phyloP scores from a whole-genome alignment of 257 asterid species.

The Solanum chiquidenum region DNA sequence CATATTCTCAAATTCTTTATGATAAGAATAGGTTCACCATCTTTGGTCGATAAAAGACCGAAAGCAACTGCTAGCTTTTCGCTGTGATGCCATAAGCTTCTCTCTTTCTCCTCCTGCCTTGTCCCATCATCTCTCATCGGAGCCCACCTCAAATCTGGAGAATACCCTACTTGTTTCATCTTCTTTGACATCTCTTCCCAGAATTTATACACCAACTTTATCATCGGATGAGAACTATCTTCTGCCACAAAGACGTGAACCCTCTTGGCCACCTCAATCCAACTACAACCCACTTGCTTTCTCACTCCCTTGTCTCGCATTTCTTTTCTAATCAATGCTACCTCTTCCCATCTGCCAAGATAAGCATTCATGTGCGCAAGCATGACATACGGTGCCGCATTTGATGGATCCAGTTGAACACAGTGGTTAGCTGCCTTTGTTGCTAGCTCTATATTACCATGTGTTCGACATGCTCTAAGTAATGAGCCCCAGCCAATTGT shows the following conservation, averaged over 20 bases:
- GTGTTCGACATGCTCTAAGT: constrained; percentile 55
- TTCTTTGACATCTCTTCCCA: constrained; percentile 54
- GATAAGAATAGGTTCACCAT: constrained; percentile 29
- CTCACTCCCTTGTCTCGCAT: constrained; percentile 37
- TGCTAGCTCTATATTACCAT: constrained; percentile 44
- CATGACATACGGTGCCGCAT: constrained; percentile 60
- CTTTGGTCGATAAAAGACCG: constrained; percentile 34
- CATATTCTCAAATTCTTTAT: constrained; percentile 67
- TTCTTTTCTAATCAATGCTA: constrained; percentile 33
- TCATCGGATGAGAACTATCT: constrained; percentile 54
- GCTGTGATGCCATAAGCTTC: constrained; percentile 40
- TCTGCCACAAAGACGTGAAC: constrained; percentile 66
- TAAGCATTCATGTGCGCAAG: constrained; percentile 46
- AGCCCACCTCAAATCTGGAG: constrained; percentile 34
- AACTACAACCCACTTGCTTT: constrained; percentile 64
- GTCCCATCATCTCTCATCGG: constrained; percentile 25
- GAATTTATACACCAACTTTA: constrained; percentile 30
- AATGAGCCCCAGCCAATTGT: constrained; percentile 55
- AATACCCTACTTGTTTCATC: constrained; percentile 43
- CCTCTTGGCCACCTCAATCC: constrained; percentile 52
- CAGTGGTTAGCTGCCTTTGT: constrained; percentile 54
- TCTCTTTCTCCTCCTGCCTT: constrained; percentile 29
- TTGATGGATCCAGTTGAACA: constrained; percentile 50
- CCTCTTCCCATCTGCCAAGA: constrained; percentile 57
- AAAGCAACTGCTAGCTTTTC: constrained; percentile 69